Base-by-base conservation (phyloP, 345 rosid species). In the Citrus medica region DNA sequence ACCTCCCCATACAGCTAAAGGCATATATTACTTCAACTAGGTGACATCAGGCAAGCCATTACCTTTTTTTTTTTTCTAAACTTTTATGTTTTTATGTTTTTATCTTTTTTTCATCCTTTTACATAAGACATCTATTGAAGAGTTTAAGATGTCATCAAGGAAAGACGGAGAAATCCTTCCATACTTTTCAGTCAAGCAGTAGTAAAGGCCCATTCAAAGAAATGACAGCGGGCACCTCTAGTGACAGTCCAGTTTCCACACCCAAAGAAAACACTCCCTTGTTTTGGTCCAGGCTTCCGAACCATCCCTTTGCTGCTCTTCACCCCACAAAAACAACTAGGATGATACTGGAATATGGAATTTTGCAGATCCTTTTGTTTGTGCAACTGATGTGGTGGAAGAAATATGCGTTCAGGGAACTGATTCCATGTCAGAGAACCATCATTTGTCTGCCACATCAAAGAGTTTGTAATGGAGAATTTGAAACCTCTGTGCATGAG, bases 181-280 rank as follows among this genome's bases (percentile, higher is more conserved):
- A 24, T 28, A 59, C 69, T 65, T 46, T 64, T 71, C 27, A 62
- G 72, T 85, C 53, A 86, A 46, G 81, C 75, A 46, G 82, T 67
- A 14, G 86, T 46, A 46, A 46, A 46, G 17, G 51, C 85, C 91
- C 91, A 88, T 77, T 85, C 86, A 22, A 85, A 86, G 78, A 78
- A 88, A 64, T 75, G 80, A 85, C 91, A 88, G 30, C 74, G 79
- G 12, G 88, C 87, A 25, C 91, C 88, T 63, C 85, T 78, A 3
- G 85, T 53, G 16, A 82, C 78, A 7, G 89, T 86, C 91, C 91
- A 86, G 71, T 88, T 88, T 19, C 88, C 89, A 8, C 91, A 88
- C 19, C 89, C 91, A 8, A 81, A 88, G 87, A 88, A 88, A 30
- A 82, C 77, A 24, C 86, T 88, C 51, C 89, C 88, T 21, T 80